Base-by-base conservation (phyloP, 148 eudicot species). In the Rhododendron ovatum region DNA sequence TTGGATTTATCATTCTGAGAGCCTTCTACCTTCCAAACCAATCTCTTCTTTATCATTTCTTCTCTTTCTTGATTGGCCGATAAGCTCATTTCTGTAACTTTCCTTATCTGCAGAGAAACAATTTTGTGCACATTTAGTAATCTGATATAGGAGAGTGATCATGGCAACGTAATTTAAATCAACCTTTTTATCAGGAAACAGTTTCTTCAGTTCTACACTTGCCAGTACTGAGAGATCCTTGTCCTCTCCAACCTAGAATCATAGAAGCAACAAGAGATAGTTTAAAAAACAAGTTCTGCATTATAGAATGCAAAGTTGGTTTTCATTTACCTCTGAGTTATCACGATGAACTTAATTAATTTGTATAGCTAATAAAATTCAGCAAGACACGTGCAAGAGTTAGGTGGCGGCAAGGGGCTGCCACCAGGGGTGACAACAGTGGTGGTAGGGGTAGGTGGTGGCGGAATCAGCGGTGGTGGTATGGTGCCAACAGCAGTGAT, bases 21-120 rank as follows among this genome's bases (percentile, higher is more conserved):
- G 82, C 89, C 91, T 85, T 95, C 93, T 28, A 91, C 96, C 93
- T 89, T 92, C 99, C 99, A 96, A 17, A 78, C 86, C 88, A 96
- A 85, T 90, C 95, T 88, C 86, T 87, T 94, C 84, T 85, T 91
- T 88, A 95, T 92, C 99, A 96, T 96, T 78, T 92, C 93, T 48
- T 84, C 89, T 88, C 95, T 92, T 89, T 89, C 96, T 92, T 95
- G 99, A 88, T 95, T 96, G 11, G 99, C 99, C 11, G 99, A 92
- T 67, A 92, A 89, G 78, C 89, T 90, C 91, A 86, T 91, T 88
- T 91, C 93, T 57, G 65, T 84, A 59, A 91, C 75, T 85, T 87
- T 84, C 59, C 87, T 81, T 35, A 92, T 89, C 93, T 92, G 53
- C 48, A 75, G 57, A 35, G 22, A 83, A 1, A 57, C 22, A 65